A percentile compares a stretch with the other conserved stretches of the same genome.
These are phyloP conservation scores for Fusarium sp. DNA, from an alignment of 2,329 filamentous ascomycete genomes.

Conservation along the genomic window DNA sequence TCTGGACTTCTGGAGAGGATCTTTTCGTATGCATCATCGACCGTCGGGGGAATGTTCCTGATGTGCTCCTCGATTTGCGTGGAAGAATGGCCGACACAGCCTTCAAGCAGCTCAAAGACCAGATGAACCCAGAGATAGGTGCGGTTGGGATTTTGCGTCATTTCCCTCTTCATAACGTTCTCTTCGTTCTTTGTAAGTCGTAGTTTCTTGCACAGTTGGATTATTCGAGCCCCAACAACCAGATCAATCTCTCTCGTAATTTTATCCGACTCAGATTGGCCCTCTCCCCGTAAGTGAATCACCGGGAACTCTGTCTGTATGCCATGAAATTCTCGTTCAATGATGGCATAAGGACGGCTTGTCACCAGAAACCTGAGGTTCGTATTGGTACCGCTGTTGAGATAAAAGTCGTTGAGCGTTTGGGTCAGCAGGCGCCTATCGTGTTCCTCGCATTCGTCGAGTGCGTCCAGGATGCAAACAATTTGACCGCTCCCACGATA, in stretches of 20 bases:
- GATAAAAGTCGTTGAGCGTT: not conserved
- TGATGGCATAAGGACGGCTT: conserved; percentile 47
- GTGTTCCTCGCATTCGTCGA: not conserved
- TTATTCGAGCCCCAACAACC: not conserved
- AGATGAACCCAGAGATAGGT: conserved; percentile 54
- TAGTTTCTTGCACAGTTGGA: not conserved
- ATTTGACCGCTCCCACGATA: conserved; percentile 37
- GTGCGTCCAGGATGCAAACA: conserved; percentile 9
- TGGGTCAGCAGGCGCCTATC: conserved; percentile 33
- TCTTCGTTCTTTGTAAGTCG: fast-evolving
- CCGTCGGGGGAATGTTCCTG: conserved; percentile 40
- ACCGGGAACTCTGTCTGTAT: conserved; percentile 37
- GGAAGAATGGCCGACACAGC: conserved; percentile 12
- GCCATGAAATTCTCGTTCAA: conserved; percentile 38
- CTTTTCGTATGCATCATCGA: conserved; percentile 45
- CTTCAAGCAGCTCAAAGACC: conserved; percentile 45
- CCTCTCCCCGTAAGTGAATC: conserved; percentile 50
- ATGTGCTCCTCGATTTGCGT: conserved; percentile 18
- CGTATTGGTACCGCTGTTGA: not conserved
- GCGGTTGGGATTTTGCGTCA: conserved; percentile 38
- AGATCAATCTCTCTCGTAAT: not conserved
- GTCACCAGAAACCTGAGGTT: conserved; percentile 51
- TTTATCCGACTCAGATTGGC: conserved; percentile 44
- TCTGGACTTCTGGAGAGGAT: conserved; percentile 40
- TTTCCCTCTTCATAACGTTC: not conserved